phyloP scores from a whole-genome alignment of 2,329 filamentous ascomycete genomes.

The Davidsoniella eucalypti region DNA sequence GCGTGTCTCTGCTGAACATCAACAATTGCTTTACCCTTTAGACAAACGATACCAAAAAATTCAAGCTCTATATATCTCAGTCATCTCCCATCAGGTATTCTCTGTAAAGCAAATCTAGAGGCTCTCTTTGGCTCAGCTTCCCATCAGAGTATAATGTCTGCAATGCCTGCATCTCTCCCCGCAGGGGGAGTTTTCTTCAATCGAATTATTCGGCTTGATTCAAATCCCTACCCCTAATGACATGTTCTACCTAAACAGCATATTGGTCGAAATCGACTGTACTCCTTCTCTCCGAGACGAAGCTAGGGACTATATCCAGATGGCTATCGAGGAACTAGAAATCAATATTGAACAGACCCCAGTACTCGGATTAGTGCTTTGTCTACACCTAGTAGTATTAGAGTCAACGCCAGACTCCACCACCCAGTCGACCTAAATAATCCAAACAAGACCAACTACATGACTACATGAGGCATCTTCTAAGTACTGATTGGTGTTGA shows the following conservation, averaged over 20 bases:
- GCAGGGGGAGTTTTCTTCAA: not conserved
- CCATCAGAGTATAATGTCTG: too few species aligned
- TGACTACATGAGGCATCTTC: too few species aligned
- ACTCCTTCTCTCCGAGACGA: not conserved
- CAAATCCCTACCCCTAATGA: not conserved
- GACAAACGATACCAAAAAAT: not conserved
- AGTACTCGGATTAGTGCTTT: not conserved
- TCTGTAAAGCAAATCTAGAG: not conserved
- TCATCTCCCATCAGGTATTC: not conserved
- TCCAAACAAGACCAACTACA: too few species aligned
- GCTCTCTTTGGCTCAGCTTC: too few species aligned
- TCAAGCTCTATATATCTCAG: not conserved
- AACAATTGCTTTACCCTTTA: not conserved
- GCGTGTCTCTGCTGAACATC: not conserved
- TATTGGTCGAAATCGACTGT: not conserved
- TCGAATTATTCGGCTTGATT: not conserved
- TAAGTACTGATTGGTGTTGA: too few species aligned
- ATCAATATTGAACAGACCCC: not conserved
- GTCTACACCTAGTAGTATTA: not conserved
- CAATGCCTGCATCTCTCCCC: too few species aligned
- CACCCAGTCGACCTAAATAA: too few species aligned
- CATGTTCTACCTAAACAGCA: not conserved
- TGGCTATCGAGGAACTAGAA: not conserved
- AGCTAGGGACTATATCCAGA: not conserved
- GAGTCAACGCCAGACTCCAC: too few species aligned